Conservation (phyloP, 1,284 basidiomycete species). For the Cryptococcus hybrid region DNA sequence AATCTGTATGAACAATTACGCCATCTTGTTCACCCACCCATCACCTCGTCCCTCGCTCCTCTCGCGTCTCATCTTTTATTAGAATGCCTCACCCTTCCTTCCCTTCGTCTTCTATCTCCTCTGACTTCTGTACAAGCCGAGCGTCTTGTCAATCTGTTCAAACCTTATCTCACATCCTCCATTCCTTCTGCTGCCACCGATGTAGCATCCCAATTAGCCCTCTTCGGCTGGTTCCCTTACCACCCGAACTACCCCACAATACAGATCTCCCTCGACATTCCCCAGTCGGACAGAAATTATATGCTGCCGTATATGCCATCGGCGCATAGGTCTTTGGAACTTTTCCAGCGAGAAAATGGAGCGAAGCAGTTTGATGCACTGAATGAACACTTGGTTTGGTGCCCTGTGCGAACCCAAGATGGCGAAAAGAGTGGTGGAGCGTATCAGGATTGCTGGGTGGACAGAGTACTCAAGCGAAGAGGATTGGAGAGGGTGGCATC, state of each 20-base stretch:
- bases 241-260: slow-evolving; percentile 15
- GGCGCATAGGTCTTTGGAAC: slow-evolving; percentile 38
- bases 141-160: too few species aligned
- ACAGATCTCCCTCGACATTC: background rate
- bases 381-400: slow-evolving; percentile 37
- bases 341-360: slow-evolving; percentile 8
- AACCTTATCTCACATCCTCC: background rate
- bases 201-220: slow-evolving; percentile 20
- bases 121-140: too few species aligned
- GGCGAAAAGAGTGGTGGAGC: slow-evolving; percentile 21
- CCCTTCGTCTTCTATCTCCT: background rate
- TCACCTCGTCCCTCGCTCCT: slow-evolving; percentile 20
- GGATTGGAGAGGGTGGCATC: background rate
- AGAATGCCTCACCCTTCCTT: slow-evolving; percentile 10
- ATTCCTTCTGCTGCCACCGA: slow-evolving; percentile 1
- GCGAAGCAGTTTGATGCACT: slow-evolving; percentile 24
- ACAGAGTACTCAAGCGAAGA: slow-evolving; percentile 1
- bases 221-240: slow-evolving; percentile 45
- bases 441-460: slow-evolving; percentile 5
- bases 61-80: slow-evolving; percentile 20
- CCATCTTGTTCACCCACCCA: slow-evolving; percentile 23
- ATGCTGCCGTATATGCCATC: slow-evolving; percentile 31
- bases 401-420: slow-evolving; percentile 27
- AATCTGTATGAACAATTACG: slow-evolving; percentile 20
- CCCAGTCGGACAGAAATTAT: slow-evolving; percentile 30